Conservation (phyloP, 805 yeast genomes). For the Kodamaea nitidulidarum region DNA sequence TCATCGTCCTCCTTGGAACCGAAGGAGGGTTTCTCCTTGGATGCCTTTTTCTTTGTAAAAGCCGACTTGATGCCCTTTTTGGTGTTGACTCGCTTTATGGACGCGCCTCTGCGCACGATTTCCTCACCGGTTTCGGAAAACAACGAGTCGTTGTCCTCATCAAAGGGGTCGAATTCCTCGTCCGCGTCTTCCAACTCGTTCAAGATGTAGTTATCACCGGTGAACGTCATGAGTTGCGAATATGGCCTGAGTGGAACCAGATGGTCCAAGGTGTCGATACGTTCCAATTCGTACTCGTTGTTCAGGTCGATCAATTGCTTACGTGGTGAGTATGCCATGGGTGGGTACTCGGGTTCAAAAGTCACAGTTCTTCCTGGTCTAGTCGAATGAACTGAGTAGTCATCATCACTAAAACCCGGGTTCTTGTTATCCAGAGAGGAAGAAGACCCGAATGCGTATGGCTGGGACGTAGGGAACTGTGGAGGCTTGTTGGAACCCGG, state of each 20-base stretch:
- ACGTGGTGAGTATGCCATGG: slow-evolving; percentile 24
- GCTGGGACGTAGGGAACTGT: slow-evolving; percentile 6
- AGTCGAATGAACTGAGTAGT: slow-evolving; percentile 3
- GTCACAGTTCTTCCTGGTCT: slow-evolving; percentile 25
- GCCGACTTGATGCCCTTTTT: slow-evolving; percentile 7
- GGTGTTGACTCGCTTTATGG: slow-evolving; percentile 23
- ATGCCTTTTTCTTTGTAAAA: not conserved
- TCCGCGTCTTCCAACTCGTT: slow-evolving; percentile 40
- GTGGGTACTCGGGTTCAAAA: slow-evolving; percentile 32
- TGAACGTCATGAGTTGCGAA: slow-evolving; percentile 21
- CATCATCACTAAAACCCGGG: not conserved
- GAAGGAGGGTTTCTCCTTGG: not conserved
- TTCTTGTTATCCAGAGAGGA: not conserved
- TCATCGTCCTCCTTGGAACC: slow-evolving; percentile 9
- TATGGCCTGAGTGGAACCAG: slow-evolving; percentile 18
- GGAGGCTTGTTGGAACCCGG: not conserved
- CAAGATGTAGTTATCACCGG: slow-evolving; percentile 37
- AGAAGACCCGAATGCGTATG: slow-evolving; percentile 1
- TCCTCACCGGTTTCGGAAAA: slow-evolving; percentile 42
- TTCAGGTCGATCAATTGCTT: slow-evolving; percentile 15
- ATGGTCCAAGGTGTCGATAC: slow-evolving; percentile 15
- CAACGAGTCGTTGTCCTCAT: slow-evolving; percentile 38
- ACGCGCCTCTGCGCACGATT: slow-evolving; percentile 27
- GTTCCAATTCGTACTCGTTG: slow-evolving; percentile 19
- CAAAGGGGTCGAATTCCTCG: slow-evolving; percentile 38